Conservation (phyloP, 306 rosid genomes). For the Coriaria nepalensis region DNA sequence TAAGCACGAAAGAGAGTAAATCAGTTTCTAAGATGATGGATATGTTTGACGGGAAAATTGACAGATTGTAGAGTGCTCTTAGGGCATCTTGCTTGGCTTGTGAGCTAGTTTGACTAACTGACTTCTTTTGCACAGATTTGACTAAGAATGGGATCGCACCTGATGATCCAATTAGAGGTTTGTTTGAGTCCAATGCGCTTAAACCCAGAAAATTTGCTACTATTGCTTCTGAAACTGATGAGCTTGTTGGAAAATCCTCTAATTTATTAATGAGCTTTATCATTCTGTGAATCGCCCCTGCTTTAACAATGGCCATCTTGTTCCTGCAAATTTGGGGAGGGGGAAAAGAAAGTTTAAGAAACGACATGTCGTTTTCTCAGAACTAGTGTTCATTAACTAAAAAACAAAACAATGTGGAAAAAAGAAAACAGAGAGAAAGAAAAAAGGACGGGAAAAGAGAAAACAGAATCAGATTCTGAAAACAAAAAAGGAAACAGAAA, state of each 20-base stretch:
- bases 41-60: slow-evolving; percentile 47
- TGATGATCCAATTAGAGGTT: slow-evolving; percentile 80
- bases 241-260: slow-evolving; percentile 21
- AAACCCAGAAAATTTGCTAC: slow-evolving; percentile 88
- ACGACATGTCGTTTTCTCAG: too few relatives aligned
- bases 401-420: neutral
- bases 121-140: slow-evolving; percentile 32
- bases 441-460: neutral
- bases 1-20: slow-evolving; percentile 43
- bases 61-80: slow-evolving; percentile 82
- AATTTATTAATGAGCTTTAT: slow-evolving; percentile 53
- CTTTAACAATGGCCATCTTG: slow-evolving; percentile 80
- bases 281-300: slow-evolving; percentile 88
- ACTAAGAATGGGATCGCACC: slow-evolving; percentile 80
- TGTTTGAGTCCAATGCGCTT: slow-evolving; percentile 84
- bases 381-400: too few relatives aligned
- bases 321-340: slow-evolving; percentile 36
- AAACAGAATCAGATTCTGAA: slow-evolving; percentile 1
- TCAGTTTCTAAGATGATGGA: slow-evolving; percentile 59
- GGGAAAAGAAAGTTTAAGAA: neutral
- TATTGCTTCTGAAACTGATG: slow-evolving; percentile 63
- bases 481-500: slow-evolving; percentile 10
- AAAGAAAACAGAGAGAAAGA: neutral
- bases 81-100: slow-evolving; percentile 81
- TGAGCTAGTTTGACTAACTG: slow-evolving; percentile 18